Evolutionary conservation across 345 rosid genomes (phyloP), one percentile per base, ranked within the genome.

Genomic region (Boechera divaricarpa): DNA sequence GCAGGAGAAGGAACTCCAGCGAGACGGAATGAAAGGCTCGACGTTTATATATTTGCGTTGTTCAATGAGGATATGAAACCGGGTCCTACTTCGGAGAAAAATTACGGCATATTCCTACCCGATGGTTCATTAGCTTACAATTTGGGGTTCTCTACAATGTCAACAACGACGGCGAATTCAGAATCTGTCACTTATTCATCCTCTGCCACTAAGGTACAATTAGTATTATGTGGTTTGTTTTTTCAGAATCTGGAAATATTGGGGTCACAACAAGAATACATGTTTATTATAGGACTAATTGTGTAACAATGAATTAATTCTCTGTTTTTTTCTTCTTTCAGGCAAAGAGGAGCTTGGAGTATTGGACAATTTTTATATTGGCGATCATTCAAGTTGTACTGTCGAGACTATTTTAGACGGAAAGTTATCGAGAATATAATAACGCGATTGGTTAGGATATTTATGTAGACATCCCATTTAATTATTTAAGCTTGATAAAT

Each of bases 31-130:
- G 18, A 52, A 62, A 87, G 89, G 67, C 81, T 95, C 0, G 97
- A 95, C 60, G 89, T 83, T 44, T 92, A 92, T 59, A 63, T 95
- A 78, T 95, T 95, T 48, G 99, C 99, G 11, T 76, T 95, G 85
- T 95, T 95, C 69, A 95, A 95, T 59, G 99, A 95, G 39, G 89
- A 95, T 64, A 73, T 87, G 91, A 95, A 95, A 80, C 89, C 99
- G 0, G 99, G 99, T 58, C 98, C 94, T 6, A 85, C 90, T 0
- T 95, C 99, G 0, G 98, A 95, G 76, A 80, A 96, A 63, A 95
- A 95, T 47, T 95, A 95, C 51, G 99, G 99, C 9, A 88, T 95
- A n/a, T 92, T 84, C 56, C 88, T 80, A 69, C 98, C 98, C 2
- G 92, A 95, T 82, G 90, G 94, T 41, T 86, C 88, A 5, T 85